These are phyloP conservation scores for Nymphaea thermarum DNA, from an alignment of 164 flowering plant species.

Conservation along the genomic window DNA sequence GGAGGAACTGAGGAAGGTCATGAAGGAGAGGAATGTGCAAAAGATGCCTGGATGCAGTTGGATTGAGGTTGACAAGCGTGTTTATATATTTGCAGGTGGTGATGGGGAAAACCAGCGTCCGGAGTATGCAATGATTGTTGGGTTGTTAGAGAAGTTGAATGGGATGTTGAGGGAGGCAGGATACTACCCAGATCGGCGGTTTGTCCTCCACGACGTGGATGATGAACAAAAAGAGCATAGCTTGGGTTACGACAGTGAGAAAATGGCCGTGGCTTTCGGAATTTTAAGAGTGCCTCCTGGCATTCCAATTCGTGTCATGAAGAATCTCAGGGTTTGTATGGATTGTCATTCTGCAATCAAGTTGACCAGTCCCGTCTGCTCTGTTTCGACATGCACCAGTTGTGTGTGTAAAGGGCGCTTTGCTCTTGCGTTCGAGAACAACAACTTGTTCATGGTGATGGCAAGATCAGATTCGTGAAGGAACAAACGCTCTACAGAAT, in stretches of 20 bases:
- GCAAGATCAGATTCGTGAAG: not conserved
- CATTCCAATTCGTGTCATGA: conserved; percentile 66
- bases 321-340: conserved; percentile 79
- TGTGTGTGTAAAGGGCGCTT: too few species aligned
- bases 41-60: conserved; percentile 81
- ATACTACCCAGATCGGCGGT: conserved; percentile 57
- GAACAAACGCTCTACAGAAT: not conserved
- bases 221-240: conserved; percentile 67
- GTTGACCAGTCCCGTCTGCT: not conserved
- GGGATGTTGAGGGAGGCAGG: conserved; percentile 55
- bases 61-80: conserved; percentile 69
- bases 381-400: not conserved
- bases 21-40: conserved; percentile 45
- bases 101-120: conserved; percentile 30
- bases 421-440: too few species aligned
- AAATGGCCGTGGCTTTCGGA: conserved; percentile 74
- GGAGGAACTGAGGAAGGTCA: conserved; percentile 34
- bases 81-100: conserved; percentile 70
- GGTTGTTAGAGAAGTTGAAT: conserved; percentile 40
- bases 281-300: conserved; percentile 52
- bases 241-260: conserved; percentile 65
- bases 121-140: conserved; percentile 34
- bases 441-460: too few species aligned
- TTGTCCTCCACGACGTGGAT: conserved; percentile 73
- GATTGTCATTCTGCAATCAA: conserved; percentile 82